phyloP scores from a whole-genome alignment of 169 alveolate species.

The Plasmodium ovale region DNA sequence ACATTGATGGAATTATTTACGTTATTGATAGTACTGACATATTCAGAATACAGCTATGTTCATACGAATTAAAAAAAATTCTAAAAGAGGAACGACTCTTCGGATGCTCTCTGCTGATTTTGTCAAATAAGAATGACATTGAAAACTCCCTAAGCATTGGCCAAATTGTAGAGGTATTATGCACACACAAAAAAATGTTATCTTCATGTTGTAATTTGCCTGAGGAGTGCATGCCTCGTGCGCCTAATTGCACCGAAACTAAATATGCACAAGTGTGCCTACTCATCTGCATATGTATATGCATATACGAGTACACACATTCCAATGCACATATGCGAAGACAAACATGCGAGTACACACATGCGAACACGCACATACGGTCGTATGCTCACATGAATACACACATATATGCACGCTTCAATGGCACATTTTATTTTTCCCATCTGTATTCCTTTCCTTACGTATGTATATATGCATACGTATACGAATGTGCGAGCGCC shows the following conservation, averaged over 20 bases:
- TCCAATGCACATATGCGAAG: too few species aligned
- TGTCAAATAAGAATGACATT: conserved; percentile 55
- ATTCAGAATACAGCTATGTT: conserved; percentile 95
- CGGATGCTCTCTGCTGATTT: conserved; percentile 87
- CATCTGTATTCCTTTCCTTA: too few species aligned
- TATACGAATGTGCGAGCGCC: background rate
- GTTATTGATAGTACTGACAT: conserved; percentile 98
- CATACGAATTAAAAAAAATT: conserved; percentile 94
- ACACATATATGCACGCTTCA: background rate
- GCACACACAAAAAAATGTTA: conserved; percentile 22
- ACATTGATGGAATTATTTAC: conserved; percentile 98
- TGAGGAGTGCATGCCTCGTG: conserved; percentile 95
- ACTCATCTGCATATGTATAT: background rate
- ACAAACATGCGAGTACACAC: too few species aligned
- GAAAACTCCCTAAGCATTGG: conserved; percentile 56
- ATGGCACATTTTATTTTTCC: too few species aligned
- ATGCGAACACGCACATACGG: too few species aligned
- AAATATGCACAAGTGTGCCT: background rate
- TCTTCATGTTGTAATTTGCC: conserved; percentile 95
- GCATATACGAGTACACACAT: conserved; percentile 81
- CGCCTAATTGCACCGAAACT: conserved; percentile 78
- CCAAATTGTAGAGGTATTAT: conserved; percentile 79
- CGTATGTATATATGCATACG: background rate
- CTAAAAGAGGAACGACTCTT: conserved; percentile 93
- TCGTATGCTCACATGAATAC: background rate